Evolutionary conservation across 129 eudicot genomes (phyloP).

Genomic region (Lactuca sativa): DNA sequence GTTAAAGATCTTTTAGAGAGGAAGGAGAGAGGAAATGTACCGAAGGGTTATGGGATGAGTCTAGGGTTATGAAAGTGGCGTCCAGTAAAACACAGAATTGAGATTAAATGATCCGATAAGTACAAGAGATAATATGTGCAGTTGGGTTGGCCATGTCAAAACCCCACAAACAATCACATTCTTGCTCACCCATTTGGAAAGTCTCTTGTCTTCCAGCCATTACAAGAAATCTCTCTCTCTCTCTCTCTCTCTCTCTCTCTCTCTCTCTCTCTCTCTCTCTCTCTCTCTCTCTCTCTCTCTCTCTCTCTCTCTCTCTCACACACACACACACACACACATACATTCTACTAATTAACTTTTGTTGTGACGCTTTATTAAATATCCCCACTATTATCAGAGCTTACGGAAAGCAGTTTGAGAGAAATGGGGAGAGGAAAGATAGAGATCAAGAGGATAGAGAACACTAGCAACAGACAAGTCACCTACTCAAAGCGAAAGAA

Average conservation of each 20-base stretch:
- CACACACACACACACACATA: background rate
- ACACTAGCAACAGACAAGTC: conserved; percentile 87
- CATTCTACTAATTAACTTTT: conserved; percentile 2
- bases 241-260: background rate
- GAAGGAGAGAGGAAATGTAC: background rate
- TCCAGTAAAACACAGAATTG: conserved; percentile 8
- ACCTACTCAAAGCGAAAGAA: conserved; percentile 83
- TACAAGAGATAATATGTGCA: conserved; percentile 28
- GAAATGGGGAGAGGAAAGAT: conserved; percentile 82
- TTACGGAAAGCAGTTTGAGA: background rate
- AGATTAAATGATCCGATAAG: conserved; percentile 24
- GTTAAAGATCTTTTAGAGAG: background rate
- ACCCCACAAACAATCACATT: conserved; percentile 38
- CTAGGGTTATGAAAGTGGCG: conserved; percentile 44
- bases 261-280: conserved; percentile 2
- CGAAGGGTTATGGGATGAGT: conserved; percentile 28
- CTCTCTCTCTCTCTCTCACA: too few species aligned
- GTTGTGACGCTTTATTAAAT: conserved; percentile 3
- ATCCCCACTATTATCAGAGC: conserved; percentile 13
- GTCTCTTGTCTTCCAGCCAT: conserved; percentile 56
- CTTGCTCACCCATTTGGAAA: conserved; percentile 41
- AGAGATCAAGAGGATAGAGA: conserved; percentile 88
- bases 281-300: background rate
- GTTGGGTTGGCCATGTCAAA: conserved; percentile 50
- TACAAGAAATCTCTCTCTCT: conserved; percentile 39